Percentiles rank a stretch among this genome's conserved stretches.
These are phyloP conservation scores for Cystofilobasidium bisporidii DNA, from an alignment of 768 basidiomycete genomes.

Conservation along the genomic window DNA sequence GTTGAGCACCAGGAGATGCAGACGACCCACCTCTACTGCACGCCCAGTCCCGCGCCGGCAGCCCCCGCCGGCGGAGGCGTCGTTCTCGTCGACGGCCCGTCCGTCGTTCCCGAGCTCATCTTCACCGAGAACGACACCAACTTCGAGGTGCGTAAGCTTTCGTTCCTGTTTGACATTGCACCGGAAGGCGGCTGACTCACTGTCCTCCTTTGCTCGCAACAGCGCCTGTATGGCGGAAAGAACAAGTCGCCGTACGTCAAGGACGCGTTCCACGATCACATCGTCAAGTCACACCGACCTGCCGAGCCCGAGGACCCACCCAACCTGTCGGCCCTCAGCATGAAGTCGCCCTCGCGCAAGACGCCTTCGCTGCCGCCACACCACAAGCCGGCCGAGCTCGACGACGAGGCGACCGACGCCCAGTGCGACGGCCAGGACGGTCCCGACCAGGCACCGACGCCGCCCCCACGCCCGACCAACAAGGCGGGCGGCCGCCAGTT, in stretches of 20 bases:
- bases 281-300: conserved; percentile 76
- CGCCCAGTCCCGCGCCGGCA: conserved; percentile 85
- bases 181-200: background rate
- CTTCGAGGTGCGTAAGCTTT: conserved; percentile 52
- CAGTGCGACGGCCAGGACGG: conserved; percentile 19
- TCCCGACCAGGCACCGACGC: conserved; percentile 34
- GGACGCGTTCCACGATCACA: conserved; percentile 97
- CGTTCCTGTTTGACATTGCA: too few relatives aligned
- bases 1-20: conserved; percentile 66
- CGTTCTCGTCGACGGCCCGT: conserved; percentile 50
- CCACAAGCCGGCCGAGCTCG: conserved; percentile 24
- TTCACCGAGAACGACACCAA: conserved; percentile 99
- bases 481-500: conserved; percentile 44
- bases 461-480: conserved; percentile 13
- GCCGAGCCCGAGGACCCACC: conserved; percentile 34
- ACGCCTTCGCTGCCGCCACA: conserved; percentile 33
- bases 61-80: conserved; percentile 55
- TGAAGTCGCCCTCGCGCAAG: conserved; percentile 28
- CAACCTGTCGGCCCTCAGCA: conserved; percentile 8
- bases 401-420: background rate
- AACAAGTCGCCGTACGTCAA: conserved; percentile 80
- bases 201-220: background rate
- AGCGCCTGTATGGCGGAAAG: conserved; percentile 73
- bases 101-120: conserved; percentile 69
- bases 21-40: conserved; percentile 71